Base-by-base conservation (phyloP, 208 protist genomes). In the Acanthamoeba healyi region DNA sequence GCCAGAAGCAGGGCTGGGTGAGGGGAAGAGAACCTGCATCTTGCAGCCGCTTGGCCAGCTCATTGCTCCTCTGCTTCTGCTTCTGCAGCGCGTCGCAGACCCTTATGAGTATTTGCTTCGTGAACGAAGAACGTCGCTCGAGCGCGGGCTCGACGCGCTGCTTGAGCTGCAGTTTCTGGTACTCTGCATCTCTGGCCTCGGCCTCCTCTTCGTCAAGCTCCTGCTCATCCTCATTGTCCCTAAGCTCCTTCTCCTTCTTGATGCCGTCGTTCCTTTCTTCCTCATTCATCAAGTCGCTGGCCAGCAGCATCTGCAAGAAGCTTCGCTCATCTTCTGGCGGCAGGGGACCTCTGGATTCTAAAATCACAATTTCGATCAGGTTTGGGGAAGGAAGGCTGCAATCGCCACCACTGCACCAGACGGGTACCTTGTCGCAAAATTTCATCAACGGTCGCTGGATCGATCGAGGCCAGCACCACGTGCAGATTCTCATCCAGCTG, bases 401-500 rank as follows among this genome's bases (percentile, higher is more conserved):
- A 26, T 56, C 5, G 49, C 17, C n/a, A n/a, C n/a, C n/a, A n/a
- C n/a, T n/a, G n/a, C n/a, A n/a, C n/a, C n/a, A n/a, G n/a, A n/a
- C n/a, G n/a, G n/a, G n/a, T n/a, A 88, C 81, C 44, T 63, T 88
- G 34, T 54, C 38, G 17, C 49, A 88, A 38, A 65, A 88, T 88
- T 65, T 88, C 81, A n/a, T 88, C 81, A 2, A 88, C 46, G 0
- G 44, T 63, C 5, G 46, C 81, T 54, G 54, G 49, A 42, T 88
- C 81, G 54, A 88, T 61, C 7, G 49, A 38, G 14, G 44, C 81
- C 44, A 88, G 46, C 38, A 88, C 38, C 0, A 19, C 5, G 14
- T 63, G 44, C n/a, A 88, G 54, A 42, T 88, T 88, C n/a, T 88
- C 81, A 88, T 88, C 81, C 3, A 88, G 44, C 81, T 88, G 81